These are phyloP conservation scores for Lachancea nothofagi DNA, from an alignment of 805 yeast species.

Conservation along the genomic window DNA sequence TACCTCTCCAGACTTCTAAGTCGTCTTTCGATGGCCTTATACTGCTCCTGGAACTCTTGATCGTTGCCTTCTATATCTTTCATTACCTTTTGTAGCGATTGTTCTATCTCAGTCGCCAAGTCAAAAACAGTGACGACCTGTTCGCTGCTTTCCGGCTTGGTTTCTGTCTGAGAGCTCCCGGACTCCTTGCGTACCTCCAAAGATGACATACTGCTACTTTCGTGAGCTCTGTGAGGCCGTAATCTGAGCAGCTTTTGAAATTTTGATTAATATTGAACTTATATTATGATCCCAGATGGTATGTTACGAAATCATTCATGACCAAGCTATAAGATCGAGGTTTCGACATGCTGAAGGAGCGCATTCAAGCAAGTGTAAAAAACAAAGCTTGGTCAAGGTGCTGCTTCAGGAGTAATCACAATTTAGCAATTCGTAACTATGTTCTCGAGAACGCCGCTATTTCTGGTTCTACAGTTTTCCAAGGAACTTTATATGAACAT, in stretches of 20 bases:
- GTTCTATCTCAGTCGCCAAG: constrained; percentile 26
- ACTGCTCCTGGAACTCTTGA: constrained; percentile 17
- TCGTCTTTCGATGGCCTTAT: constrained; percentile 20
- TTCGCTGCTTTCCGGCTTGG: constrained; percentile 10
- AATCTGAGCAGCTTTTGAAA: too few species aligned
- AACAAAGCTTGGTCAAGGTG: neutral
- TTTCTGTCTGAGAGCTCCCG: neutral
- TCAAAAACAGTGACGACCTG: constrained; percentile 26
- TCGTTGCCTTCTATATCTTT: constrained; percentile 19
- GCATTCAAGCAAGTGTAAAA: neutral
- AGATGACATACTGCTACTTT: constrained; percentile 6
- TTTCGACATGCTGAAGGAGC: neutral
- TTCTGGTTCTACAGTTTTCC: constrained; percentile 28
- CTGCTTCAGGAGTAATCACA: constrained; percentile 7
- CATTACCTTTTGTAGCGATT: constrained; percentile 19
- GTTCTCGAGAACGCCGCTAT: constrained; percentile 21
- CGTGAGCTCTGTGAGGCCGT: too few species aligned
- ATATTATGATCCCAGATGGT: too few species aligned
- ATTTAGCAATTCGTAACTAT: constrained; percentile 16
- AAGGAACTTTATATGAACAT: constrained; percentile 32
- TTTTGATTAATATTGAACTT: too few species aligned
- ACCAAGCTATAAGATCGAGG: too few species aligned
- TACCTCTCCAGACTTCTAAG: constrained; percentile 14
- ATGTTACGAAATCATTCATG: too few species aligned
- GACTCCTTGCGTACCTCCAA: neutral